Percentiles rank a stretch among this genome's conserved stretches.
Conservation (phyloP, 2,329 filamentous ascomycete species). For the Moelleriella libera region DNA sequence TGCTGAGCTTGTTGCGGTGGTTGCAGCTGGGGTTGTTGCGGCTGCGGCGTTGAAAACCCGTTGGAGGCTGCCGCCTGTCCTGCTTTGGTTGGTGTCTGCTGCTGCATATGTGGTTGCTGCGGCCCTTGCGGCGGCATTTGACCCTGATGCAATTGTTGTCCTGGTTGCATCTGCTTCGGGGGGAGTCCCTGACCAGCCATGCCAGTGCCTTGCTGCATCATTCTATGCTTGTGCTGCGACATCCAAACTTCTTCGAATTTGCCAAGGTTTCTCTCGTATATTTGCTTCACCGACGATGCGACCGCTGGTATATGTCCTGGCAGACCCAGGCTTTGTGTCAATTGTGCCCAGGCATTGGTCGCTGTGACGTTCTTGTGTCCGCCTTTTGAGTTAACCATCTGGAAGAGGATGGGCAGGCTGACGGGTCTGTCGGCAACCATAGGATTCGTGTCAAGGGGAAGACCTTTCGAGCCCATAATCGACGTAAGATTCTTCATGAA, state of each 20-base stretch:
- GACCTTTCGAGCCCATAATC: constrained; percentile 63
- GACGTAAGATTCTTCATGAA: constrained; percentile 63
- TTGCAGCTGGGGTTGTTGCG: constrained; percentile 3
- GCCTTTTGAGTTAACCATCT: constrained; percentile 57
- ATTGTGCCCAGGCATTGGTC: constrained; percentile 56
- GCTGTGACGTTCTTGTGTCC: constrained; percentile 63
- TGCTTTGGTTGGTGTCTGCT: constrained; percentile 25
- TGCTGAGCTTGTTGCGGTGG: constrained; percentile 5
- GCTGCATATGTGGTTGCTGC: constrained; percentile 20
- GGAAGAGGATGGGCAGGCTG: constrained; percentile 65
- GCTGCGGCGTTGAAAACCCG: constrained; percentile 21
- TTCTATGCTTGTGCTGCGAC: constrained; percentile 37
- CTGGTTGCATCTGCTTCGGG: constrained; percentile 24
- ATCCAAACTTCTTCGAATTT: constrained; percentile 62
- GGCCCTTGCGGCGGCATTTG: constrained; percentile 13
- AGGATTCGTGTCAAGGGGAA: constrained; percentile 63
- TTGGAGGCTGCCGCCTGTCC: constrained; percentile 18
- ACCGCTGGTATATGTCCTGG: constrained; percentile 52
- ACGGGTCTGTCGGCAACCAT: constrained; percentile 60
- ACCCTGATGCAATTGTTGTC: constrained; percentile 17
- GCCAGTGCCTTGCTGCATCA: constrained; percentile 28
- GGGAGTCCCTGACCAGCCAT: constrained; percentile 8
- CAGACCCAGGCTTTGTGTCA: constrained; percentile 53
- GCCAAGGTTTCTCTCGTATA: constrained; percentile 63
- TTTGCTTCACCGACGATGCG: constrained; percentile 51